Percentiles rank a stretch among this genome's conserved stretches.
Conservation (phyloP, 352 stramenopile genomes). For the Plasmopara halstedii region DNA sequence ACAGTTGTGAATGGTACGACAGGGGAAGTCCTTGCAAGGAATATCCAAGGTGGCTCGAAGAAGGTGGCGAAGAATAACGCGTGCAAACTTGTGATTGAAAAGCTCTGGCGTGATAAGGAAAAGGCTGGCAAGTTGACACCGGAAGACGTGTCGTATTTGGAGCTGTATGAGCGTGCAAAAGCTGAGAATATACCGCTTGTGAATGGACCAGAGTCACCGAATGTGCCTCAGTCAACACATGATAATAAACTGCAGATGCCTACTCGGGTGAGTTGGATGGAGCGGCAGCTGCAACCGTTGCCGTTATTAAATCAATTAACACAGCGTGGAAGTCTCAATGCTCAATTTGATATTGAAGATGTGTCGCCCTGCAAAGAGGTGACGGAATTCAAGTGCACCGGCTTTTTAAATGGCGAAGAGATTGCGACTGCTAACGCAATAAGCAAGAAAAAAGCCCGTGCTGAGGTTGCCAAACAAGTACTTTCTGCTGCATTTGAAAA, state of each 20-base stretch:
- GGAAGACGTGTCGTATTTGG: conserved; percentile 59
- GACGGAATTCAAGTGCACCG: conserved; percentile 46
- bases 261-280: conserved; percentile 29
- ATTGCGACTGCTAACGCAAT: conserved; percentile 30
- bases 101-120: conserved; percentile 71
- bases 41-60: conserved; percentile 56
- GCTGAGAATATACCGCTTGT: conserved; percentile 7
- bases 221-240: neutral
- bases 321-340: conserved; percentile 30
- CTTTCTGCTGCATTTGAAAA: conserved; percentile 71
- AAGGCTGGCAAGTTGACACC: conserved; percentile 35
- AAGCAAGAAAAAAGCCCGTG: conserved; percentile 81
- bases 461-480: conserved; percentile 46
- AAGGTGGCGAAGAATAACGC: conserved; percentile 65
- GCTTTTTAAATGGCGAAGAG: conserved; percentile 36
- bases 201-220: neutral
- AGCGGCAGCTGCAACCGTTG: conserved; percentile 36
- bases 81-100: conserved; percentile 56
- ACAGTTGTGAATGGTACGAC: conserved; percentile 36
- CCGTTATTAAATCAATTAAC: conserved; percentile 50
- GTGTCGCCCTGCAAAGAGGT: conserved; percentile 28
- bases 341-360: conserved; percentile 44
- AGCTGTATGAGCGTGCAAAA: conserved; percentile 28
- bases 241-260: conserved; percentile 6
- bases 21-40: conserved; percentile 29